Conservation (phyloP, 495 filamentous ascomycete species). For the Tuber aestivum region DNA sequence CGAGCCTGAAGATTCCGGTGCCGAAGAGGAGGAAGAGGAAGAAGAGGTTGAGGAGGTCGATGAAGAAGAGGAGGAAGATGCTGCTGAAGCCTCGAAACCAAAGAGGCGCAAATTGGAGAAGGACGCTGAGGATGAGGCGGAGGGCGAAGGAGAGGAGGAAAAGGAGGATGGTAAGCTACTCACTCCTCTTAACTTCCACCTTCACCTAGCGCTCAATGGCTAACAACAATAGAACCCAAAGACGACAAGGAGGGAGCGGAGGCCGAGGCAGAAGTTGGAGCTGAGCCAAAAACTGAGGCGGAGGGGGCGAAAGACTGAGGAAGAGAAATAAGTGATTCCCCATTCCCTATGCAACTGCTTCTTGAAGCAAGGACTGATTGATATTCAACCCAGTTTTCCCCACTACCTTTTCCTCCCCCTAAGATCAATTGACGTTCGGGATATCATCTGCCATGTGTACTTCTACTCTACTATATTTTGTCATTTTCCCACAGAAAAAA, state of each 20-base stretch:
- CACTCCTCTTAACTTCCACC: not conserved
- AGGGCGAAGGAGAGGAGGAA: slow-evolving; percentile 17
- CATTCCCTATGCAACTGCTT: not conserved
- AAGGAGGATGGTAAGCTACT: slow-evolving; percentile 16
- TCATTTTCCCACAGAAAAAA: not conserved
- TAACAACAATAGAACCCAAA: not conserved
- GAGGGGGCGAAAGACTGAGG: not conserved
- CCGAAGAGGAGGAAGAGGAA: slow-evolving; percentile 29
- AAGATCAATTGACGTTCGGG: not conserved
- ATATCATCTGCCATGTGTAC: not conserved
- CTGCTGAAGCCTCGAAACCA: slow-evolving; percentile 27
- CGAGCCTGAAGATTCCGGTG: slow-evolving; percentile 31
- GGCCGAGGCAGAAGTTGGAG: not conserved
- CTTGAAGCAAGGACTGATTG: not conserved
- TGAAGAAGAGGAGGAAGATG: slow-evolving; percentile 8
- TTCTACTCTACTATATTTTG: not conserved
- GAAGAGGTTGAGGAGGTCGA: slow-evolving; percentile 24
- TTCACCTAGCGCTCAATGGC: not conserved
- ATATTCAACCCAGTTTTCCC: not conserved
- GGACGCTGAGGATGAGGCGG: slow-evolving; percentile 33
- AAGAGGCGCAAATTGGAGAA: slow-evolving; percentile 37
- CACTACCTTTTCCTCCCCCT: not conserved
- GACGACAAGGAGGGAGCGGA: not conserved
- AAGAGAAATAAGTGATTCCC: not conserved
- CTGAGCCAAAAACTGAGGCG: not conserved